phyloP scores from a whole-genome alignment of 2,329 filamentous ascomycete genomes.

The Penicillium italicum region DNA sequence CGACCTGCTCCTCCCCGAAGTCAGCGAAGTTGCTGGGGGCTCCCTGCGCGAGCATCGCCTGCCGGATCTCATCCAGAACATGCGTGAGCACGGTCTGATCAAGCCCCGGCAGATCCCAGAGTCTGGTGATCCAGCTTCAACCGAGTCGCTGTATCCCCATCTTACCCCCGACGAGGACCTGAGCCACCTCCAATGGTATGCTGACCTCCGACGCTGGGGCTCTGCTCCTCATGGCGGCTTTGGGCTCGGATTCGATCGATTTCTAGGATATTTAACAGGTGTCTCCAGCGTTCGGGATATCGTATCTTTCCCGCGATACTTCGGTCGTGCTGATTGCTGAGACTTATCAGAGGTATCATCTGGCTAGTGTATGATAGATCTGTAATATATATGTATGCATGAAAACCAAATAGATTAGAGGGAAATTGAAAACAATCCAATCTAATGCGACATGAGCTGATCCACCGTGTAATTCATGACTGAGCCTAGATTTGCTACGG shows the following conservation, averaged over 20 bases:
- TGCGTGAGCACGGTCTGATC: constrained; percentile 64
- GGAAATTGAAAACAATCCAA: background rate
- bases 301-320: constrained; percentile 75
- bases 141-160: constrained; percentile 34
- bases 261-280: constrained; percentile 78
- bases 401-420: background rate
- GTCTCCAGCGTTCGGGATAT: constrained; percentile 79
- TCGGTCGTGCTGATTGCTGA: constrained; percentile 52
- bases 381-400: constrained; percentile 17
- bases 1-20: constrained; percentile 78
- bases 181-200: constrained; percentile 73
- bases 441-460: background rate
- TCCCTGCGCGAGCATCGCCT: constrained; percentile 84
- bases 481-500: background rate
- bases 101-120: constrained; percentile 25
- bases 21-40: constrained; percentile 83
- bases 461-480: background rate
- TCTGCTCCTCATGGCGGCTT: constrained; percentile 89
- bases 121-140: constrained; percentile 15
- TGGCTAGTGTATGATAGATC: constrained; percentile 17
- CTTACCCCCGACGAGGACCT: constrained; percentile 39
- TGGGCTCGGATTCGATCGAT: constrained; percentile 82
- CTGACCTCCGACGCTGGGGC: constrained; percentile 85
- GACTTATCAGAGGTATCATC: background rate
- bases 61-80: constrained; percentile 62